Percentiles rank a stretch among this genome's conserved stretches.
phyloP scores from a whole-genome alignment of 1,284 basidiomycete genomes.

The Puccinia novopanici region DNA sequence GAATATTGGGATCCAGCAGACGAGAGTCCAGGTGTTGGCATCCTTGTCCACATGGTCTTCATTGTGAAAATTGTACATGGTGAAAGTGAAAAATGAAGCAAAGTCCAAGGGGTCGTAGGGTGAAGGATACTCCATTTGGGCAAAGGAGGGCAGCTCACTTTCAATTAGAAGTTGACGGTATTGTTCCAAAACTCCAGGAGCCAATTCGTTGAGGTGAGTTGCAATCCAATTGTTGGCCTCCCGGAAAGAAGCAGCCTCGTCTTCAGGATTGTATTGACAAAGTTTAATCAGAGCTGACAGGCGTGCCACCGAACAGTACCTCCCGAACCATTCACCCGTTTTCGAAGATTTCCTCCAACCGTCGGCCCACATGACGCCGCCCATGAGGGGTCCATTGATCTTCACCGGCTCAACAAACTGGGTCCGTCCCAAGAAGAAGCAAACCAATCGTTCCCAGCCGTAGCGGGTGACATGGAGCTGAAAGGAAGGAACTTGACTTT shows the following conservation, averaged over 20 bases:
- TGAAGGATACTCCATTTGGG: slow-evolving; percentile 19
- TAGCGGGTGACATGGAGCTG: background rate
- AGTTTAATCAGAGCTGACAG: background rate
- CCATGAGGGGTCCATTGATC: slow-evolving; percentile 7
- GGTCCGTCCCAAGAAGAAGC: background rate
- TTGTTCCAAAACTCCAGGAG: background rate
- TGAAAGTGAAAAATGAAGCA: slow-evolving; percentile 2
- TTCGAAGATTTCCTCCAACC: background rate
- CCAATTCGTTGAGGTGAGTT: background rate
- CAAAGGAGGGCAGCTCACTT: background rate
- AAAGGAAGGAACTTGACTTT: background rate
- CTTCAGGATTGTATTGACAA: background rate
- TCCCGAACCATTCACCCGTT: background rate
- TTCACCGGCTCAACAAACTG: background rate
- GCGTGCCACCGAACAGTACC: background rate
- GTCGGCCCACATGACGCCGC: background rate
- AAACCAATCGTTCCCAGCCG: slow-evolving; percentile 1
- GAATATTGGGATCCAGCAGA: slow-evolving; percentile 22
- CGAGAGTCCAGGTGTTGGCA: slow-evolving; percentile 2
- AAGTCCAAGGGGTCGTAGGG: slow-evolving; percentile 10
- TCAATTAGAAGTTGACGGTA: background rate
- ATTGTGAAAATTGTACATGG: slow-evolving; percentile 16
- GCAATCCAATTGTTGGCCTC: background rate
- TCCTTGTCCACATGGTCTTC: background rate
- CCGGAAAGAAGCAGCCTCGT: background rate